phyloP scores from a whole-genome alignment of 257 asterid species.

The Solanum neorickii region DNA sequence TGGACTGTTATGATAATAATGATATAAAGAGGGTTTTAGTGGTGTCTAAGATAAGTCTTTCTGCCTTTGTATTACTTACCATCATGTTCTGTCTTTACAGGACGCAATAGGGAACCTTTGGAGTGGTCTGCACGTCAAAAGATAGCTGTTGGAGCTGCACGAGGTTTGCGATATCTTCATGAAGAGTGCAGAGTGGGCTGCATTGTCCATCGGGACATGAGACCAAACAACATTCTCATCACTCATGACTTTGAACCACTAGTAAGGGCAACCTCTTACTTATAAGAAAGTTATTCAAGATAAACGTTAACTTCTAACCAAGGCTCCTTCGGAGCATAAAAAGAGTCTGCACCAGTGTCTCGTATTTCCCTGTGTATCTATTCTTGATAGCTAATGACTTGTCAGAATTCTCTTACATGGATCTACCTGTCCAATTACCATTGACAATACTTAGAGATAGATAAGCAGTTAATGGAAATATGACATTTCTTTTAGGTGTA shows the following conservation, averaged over 20 bases:
- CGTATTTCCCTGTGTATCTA: not conserved
- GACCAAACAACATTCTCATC: constrained; percentile 87
- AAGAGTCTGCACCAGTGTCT: not conserved
- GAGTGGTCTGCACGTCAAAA: constrained; percentile 82
- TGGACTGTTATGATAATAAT: not conserved
- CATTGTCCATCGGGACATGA: constrained; percentile 92
- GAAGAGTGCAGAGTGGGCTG: constrained; percentile 97
- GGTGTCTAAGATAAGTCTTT: not conserved
- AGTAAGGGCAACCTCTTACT: constrained; percentile 25
- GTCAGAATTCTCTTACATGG: not conserved
- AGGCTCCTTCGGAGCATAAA: not conserved
- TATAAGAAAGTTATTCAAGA: not conserved
- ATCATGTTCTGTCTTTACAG: constrained; percentile 22
- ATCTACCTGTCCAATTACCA: not conserved
- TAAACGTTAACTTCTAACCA: not conserved
- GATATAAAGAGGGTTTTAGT: not conserved
- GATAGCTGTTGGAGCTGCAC: constrained; percentile 88
- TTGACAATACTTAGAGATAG: not conserved
- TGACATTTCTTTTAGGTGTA: not conserved
- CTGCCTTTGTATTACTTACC: not conserved
- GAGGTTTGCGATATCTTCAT: constrained; percentile 89
- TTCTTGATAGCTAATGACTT: not conserved
- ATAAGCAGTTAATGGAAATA: not conserved
- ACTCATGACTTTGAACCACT: constrained; percentile 93
- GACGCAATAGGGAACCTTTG: constrained; percentile 46